Percentiles rank a stretch among this genome's conserved stretches.
phyloP scores from a whole-genome alignment of 805 yeast species.

The Clavispora carvajalis region DNA sequence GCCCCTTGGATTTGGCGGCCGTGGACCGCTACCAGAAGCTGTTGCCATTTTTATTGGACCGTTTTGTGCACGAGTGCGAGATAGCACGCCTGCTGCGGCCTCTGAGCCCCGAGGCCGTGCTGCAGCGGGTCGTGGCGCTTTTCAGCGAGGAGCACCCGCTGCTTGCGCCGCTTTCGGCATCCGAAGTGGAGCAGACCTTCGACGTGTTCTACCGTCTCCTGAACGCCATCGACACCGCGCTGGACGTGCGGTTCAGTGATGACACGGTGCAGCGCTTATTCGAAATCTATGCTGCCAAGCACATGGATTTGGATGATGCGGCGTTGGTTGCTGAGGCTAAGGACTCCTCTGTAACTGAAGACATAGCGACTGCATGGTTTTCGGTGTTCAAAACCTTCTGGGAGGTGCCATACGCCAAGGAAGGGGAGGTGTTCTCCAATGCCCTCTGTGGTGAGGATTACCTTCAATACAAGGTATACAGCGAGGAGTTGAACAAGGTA shows the following conservation, averaged over 20 bases:
- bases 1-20: slow-evolving; percentile 16
- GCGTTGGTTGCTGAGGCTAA: slow-evolving; percentile 6
- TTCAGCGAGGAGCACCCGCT: slow-evolving; percentile 19
- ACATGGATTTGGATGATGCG: not conserved
- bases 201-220: slow-evolving; percentile 26
- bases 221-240: slow-evolving; percentile 20
- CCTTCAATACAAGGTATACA: slow-evolving; percentile 11
- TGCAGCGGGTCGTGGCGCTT: slow-evolving; percentile 17
- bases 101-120: slow-evolving; percentile 17
- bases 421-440: slow-evolving; percentile 16
- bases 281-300: not conserved
- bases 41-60: slow-evolving; percentile 19
- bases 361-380: slow-evolving; percentile 24
- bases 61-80: slow-evolving; percentile 22
- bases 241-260: slow-evolving; percentile 24
- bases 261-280: slow-evolving; percentile 20
- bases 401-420: slow-evolving; percentile 18
- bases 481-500: slow-evolving; percentile 6
- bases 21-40: slow-evolving; percentile 13
- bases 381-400: slow-evolving; percentile 24
- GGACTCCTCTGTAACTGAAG: slow-evolving; percentile 8
- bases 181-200: slow-evolving; percentile 23
- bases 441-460: slow-evolving; percentile 27
- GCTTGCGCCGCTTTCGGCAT: slow-evolving; percentile 17
- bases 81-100: slow-evolving; percentile 1